Base-by-base conservation (phyloP, 2,329 filamentous ascomycete genomes). In the Zasmidium cellare region DNA sequence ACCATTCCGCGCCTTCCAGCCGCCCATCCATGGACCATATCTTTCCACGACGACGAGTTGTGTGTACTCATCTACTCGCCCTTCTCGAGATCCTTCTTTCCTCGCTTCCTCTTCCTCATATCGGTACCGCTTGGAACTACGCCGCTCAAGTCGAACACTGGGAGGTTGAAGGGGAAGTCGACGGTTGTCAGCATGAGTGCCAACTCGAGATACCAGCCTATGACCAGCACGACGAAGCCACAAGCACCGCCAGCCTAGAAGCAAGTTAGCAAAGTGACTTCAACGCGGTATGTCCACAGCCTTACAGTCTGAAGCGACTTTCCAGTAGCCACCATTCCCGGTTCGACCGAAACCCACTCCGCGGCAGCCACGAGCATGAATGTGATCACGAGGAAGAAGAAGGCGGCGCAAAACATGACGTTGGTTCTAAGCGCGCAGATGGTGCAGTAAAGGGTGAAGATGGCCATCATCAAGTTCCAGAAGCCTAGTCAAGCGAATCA, bases 181-280 rank as follows among this genome's bases (percentile, higher is more conserved):
- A 62, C 59, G 2, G 58, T 61, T 9, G 58, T 58, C n/a, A 65
- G 56, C 55, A 66, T 63, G 2, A 63, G 55, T 14, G 59, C 58
- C 16, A 60, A 48, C 5, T 65, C 55, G 5, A 66, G 55, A 55
- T 65, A 66, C 60, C 62, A 65, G 12, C 64, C 64, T 18, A 66
- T 52, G 3, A 65, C 51, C 45, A 56, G 57, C 7, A 55, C 55
- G 16, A 63, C 55, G 22, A 66, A 66, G 6, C 59, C 59, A 24
- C 45, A 53, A 14, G 62, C 56, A 18, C 58, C 64, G 12, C 60
- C 58, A 24, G 60, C 62, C 60, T 64, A n/a, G 12, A 20, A 18
- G 3, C 25, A 46, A 35, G 19, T 51, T 46, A 44, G 19, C 14
- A 28, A 20, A 23, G 49, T 12, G 53, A 3, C 31, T 11, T 28